Base-by-base conservation (phyloP, 257 asterid species). In the Handroanthus guayacan region DNA sequence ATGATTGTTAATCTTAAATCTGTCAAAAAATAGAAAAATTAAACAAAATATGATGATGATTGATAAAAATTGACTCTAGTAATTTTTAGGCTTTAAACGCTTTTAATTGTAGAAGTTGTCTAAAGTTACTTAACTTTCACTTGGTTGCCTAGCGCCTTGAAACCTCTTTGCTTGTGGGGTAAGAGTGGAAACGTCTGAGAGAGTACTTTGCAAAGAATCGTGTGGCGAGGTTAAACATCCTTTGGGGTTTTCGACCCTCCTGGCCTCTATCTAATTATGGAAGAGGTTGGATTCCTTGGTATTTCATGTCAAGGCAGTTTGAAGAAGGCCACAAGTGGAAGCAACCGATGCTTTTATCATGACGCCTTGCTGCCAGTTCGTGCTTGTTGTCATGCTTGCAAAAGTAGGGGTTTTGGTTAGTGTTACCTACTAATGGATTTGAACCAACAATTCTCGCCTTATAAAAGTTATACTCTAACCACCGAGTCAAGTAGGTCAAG, bases 271-370 rank as follows among this genome's bases (percentile, higher is more conserved):
- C 44, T 3, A 39, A 39, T 64, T 64, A 14, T 16, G 36, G 69
- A 64, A 64, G 69, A 64, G n/a, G 51, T 67, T 5, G 20, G 41
- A 47, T 18, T 17, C 41, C 41, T 44, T 43, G 57, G 45, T 66
- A 66, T 66, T 4, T 38, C 20, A 43, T 67, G 41, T 67, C 9
- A 69, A 69, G 62, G 74, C n/a, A 69, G 36, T 50, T 50, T 6
- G 62, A 50, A 68, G 47, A 51, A 50, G 62, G 62, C 67, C 76
- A 71, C 55, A 16, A 25, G 69, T 72, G 57, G 77, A 57, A 64
- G 72, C 54, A 52, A 62, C 18, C 44, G 62, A 62, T 63, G 62
- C 72, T 64, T 62, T 74, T 51, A 61, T 51, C 57, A 51, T 51
- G 31, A 74, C 37, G 9, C 71, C 13, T 47, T 61, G 70, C 39